Evolutionary conservation across 352 stramenopile species (phyloP), one percentile per base, ranked within the genome.

Genomic region (Halophytophthora polymorphica): DNA sequence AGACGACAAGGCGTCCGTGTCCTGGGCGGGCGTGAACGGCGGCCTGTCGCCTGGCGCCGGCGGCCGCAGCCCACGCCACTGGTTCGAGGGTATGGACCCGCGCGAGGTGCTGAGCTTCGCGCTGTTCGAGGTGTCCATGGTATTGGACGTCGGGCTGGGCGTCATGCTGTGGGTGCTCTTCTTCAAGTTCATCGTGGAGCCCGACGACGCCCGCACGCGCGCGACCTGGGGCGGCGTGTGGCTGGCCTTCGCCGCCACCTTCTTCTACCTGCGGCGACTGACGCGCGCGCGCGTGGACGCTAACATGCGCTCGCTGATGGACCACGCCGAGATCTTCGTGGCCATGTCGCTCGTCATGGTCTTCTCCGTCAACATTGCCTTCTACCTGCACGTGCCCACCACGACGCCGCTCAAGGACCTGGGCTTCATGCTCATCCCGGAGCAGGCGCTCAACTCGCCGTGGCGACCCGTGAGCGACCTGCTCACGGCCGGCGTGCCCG

Each of bases 401-500:
- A 64, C 52, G 11, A 71, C 55, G 29, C 76, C 74, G 19, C 73
- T 91, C 15, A 77, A 72, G 35, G 81, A 91, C 48, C 40, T 91
- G 40, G 81, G 81, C 45, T 91, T 91, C 52, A 72, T 86, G 62
- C 52, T 91, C 23, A 79, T 90, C 37, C 81, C 81, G 2, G 81
- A 86, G 59, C 74, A 85, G 48, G 62, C 67, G 0, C 55, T 71
- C 6, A 56, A 86, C 56, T 84, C 72, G 8, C 62, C 60, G 40
- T 86, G 80, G 78, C 62, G 78, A 0, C 73, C 78, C 13, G 57
- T 89, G 12, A 86, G 71, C 53, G 81, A 91, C 60, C 66, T 87
- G 31, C 50, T 91, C 17, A 88, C 81, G 10, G 73, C 67, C 6
- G 62, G 62, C 36, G 49, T 89, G 8, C 81, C 81, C 38, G 66